A percentile compares a stretch with the other conserved stretches of the same genome.
Conservation (phyloP, 192 early-diverging fungal genomes). For the Entophlyctis helioformis region DNA sequence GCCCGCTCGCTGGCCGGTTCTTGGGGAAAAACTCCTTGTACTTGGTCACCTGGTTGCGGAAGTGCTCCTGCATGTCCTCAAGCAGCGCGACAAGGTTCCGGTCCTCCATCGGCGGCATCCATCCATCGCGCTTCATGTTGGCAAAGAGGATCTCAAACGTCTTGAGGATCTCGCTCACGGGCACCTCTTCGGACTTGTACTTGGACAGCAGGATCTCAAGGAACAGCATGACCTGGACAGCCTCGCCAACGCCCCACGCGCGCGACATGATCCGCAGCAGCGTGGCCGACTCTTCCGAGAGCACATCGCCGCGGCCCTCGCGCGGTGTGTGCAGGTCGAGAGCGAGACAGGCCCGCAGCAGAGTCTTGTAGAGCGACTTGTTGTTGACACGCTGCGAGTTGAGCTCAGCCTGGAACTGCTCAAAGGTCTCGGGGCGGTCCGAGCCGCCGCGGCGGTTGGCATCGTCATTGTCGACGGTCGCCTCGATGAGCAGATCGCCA, state of each 20-base stretch:
- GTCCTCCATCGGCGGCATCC: slow-evolving; percentile 8
- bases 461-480: slow-evolving; percentile 20
- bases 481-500: slow-evolving; percentile 32
- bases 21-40: slow-evolving; percentile 47
- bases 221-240: slow-evolving; percentile 28
- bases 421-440: no score
- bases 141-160: slow-evolving; percentile 29
- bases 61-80: slow-evolving; percentile 35
- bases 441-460: neutral
- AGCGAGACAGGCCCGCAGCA: slow-evolving; percentile 25
- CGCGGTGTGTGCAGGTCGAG: slow-evolving; percentile 27
- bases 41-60: slow-evolving; percentile 31
- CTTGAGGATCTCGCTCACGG: slow-evolving; percentile 22
- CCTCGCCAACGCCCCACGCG: slow-evolving; percentile 29
- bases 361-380: slow-evolving; percentile 22
- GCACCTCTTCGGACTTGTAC: slow-evolving; percentile 30
- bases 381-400: no score
- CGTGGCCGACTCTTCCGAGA: slow-evolving; percentile 27
- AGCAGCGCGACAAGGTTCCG: slow-evolving; percentile 24
- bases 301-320: slow-evolving; percentile 18
- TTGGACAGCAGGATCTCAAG: slow-evolving; percentile 34
- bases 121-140: slow-evolving; percentile 15
- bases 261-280: slow-evolving; percentile 19
- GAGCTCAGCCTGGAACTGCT: no score
- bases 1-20: slow-evolving; percentile 29